Base-by-base conservation (phyloP, 2,329 filamentous ascomycete genomes). In the Daldinia sp. region DNA sequence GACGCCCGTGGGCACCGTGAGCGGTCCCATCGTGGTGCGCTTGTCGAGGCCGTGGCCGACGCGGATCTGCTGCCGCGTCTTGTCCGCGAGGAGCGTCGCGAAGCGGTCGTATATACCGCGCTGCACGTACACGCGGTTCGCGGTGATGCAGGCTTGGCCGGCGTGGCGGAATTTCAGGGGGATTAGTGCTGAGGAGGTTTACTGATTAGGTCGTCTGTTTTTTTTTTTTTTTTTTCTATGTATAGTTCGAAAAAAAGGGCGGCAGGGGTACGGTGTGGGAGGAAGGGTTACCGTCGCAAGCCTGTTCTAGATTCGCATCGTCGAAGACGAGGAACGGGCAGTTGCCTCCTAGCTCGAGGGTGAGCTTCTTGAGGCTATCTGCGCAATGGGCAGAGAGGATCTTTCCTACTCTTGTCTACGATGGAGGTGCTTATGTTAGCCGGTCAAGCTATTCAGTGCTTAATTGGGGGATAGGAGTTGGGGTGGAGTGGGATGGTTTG, bases 341-440 rank as follows among this genome's bases (percentile, higher is more conserved):
- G 78, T 93, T 93, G 12, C 91, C 91, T 0, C 91, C 91, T 0
- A 93, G 83, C 78, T 93, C 91, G 77, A 93, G 86, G 1, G 92
- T 82, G 18, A 88, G 84, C 2, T 90, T 91, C 81, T 93, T 93
- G 62, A 92, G 82, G 74, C 88, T 83, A 73, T 87, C 86, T 10
- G 90, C 90, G 3, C 89, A 90, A 12, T 86, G 84, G 1, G 84
- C 81, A 1, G 89, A 88, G 44, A 94, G 85, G 69, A 91, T 89
- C 42, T 88, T 87, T 3, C 93, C 93, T 0, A 94, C 88, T 0
- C 82, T 80, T 0, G 92, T 93, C 73, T 88, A 89, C 2, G 5
- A 9, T 9, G 33, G 33, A 9, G 33, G 33, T 9, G 10, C 33
- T 9, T 5, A 20, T 33, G 44, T 74, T 3, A 76, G 63, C 39